A percentile compares a stretch with the other conserved stretches of the same genome.
These are phyloP conservation scores for Mucuna pruriens DNA, from an alignment of 306 rosid species.

Conservation along the genomic window DNA sequence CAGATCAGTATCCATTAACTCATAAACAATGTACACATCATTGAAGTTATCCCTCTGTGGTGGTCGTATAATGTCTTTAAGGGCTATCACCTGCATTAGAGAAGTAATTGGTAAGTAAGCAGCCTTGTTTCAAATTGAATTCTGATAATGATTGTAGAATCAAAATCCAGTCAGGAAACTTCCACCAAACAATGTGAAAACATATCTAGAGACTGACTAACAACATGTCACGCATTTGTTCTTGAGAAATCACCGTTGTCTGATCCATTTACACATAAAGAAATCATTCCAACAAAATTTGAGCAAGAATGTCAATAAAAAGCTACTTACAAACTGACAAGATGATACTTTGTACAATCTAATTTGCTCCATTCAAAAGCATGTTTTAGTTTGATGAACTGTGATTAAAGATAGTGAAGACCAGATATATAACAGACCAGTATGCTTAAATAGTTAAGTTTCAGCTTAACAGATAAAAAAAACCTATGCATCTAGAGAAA, in stretches of 20 bases:
- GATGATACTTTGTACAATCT: neutral
- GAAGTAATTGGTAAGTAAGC: conserved; percentile 33
- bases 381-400: neutral
- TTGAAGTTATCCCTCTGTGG: conserved; percentile 82
- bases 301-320: neutral
- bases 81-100: conserved; percentile 70
- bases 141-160: neutral
- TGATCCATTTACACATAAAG: neutral
- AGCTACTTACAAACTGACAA: conserved; percentile 7
- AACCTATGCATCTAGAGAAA: neutral
- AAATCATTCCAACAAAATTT: neutral
- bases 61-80: conserved; percentile 87
- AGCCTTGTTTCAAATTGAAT: neutral
- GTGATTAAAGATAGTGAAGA: neutral
- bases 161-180: conserved; percentile 8
- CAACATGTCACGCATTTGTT: neutral
- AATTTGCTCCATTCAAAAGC: neutral
- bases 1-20: conserved; percentile 93
- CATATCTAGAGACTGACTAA: neutral
- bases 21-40: conserved; percentile 89
- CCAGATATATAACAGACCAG: neutral
- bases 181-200: conserved; percentile 11
- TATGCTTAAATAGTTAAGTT: neutral
- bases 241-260: neutral
- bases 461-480: neutral